Base-by-base conservation (phyloP, 163 green algal genomes). In the Volvox carteri region DNA sequence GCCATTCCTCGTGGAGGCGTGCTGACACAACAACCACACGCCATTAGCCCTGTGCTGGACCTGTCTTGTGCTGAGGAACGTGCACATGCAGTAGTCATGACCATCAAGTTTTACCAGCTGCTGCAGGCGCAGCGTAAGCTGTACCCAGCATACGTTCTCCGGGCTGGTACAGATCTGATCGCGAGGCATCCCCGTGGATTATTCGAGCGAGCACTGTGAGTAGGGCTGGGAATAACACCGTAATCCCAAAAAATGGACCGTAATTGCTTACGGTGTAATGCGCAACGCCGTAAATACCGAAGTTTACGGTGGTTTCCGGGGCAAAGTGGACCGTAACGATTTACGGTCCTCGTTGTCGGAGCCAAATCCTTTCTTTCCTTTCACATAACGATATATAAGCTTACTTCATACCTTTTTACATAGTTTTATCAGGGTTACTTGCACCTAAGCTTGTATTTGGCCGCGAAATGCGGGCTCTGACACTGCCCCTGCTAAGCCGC, bases 61-160 rank as follows among this genome's bases (percentile, higher is more conserved):
- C 58, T 86, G 78, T 62, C 56, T 58, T 35, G 60, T 58, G 12
- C 39, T 25, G 39, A 25, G 28, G 78, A 75, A 35, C 78, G 78
- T 58, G 78, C 41, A 60, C 8, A 12, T 33, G 78, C 78, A n/a
- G 78, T 86, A 39, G 58, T 86, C 39, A 58, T 54, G 39, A 58
- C 78, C 56, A 58, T 86, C 60, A 72, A 72, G 60, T 86, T 86
- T 54, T 86, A 86, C 23, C 56, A 76, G 56, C 78, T 86, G 23
- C 78, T 85, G 46, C 30, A 50, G 16, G 77, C 77, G 21, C 77
- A 85, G 35, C 21, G 42, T 21, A 25, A 48, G 50, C 54, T 16
- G 50, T 85, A 85, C 46, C 77, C 77, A 39, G 33, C 12, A 35
- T 33, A 74, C 52, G 77, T 85, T 48, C 77, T 85, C 50, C 77